These are phyloP conservation scores for Talaromyces ruber DNA, from an alignment of 495 filamentous ascomycete species.

Conservation along the genomic window DNA sequence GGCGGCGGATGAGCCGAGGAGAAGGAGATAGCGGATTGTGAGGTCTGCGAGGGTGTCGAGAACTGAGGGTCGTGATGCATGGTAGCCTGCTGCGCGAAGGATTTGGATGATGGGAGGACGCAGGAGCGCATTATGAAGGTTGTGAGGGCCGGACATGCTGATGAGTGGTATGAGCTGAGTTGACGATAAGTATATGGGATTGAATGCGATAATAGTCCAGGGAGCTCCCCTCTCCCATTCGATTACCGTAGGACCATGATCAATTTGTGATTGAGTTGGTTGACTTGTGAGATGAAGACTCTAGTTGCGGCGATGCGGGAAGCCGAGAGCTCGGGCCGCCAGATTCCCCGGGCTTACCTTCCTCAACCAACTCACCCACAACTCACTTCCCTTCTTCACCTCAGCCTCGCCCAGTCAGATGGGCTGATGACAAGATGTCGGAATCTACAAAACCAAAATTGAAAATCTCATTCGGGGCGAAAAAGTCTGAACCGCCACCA, in stretches of 20 bases:
- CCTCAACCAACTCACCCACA: constrained; percentile 1
- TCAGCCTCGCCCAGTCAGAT: not conserved
- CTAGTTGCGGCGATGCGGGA: not conserved
- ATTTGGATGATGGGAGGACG: constrained; percentile 78
- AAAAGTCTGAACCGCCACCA: constrained; percentile 23
- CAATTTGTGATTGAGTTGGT: not conserved
- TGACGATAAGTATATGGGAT: not conserved
- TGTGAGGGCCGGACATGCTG: constrained; percentile 30
- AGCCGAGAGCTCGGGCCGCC: constrained; percentile 5
- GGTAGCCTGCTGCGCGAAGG: constrained; percentile 78
- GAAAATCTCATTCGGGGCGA: constrained; percentile 44
- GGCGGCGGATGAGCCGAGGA: constrained; percentile 57
- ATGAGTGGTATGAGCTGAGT: not conserved
- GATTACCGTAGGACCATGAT: constrained; percentile 5
- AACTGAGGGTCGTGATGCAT: constrained; percentile 62
- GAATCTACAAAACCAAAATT: constrained; percentile 15
- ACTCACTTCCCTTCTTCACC: not conserved
- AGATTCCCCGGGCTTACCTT: constrained; percentile 1
- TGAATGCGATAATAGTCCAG: not conserved
- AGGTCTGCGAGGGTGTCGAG: constrained; percentile 73
- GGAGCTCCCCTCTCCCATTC: constrained; percentile 4
- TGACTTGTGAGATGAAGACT: too few relatives aligned
- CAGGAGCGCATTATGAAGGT: constrained; percentile 66
- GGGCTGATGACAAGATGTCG: constrained; percentile 15
- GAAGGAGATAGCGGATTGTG: constrained; percentile 60